A percentile compares a stretch with the other conserved stretches of the same genome.
phyloP scores from a whole-genome alignment of 208 protist genomes.

The Acanthamoeba royreba region DNA sequence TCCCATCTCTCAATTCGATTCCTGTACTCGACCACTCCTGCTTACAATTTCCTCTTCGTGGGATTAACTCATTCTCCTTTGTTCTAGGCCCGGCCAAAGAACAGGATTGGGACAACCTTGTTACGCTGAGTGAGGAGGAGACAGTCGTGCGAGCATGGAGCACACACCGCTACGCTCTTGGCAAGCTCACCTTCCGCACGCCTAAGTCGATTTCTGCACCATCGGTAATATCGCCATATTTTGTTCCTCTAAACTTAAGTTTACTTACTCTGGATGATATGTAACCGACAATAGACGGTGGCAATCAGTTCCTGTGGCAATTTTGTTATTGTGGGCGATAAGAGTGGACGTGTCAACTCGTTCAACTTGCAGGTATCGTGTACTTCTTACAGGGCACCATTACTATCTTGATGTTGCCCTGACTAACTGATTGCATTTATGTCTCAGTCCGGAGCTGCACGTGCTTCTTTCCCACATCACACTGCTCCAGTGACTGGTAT shows the following conservation, averaged over 20 bases:
- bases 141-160: slow-evolving; percentile 29
- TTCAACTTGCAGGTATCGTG: slow-evolving; percentile 61
- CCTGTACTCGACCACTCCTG: background rate
- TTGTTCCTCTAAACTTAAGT: background rate
- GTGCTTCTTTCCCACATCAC: background rate
- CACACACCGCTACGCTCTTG: background rate
- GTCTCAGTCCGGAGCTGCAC: background rate
- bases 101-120: slow-evolving; percentile 53
- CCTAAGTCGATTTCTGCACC: background rate
- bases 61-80: background rate
- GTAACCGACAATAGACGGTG: background rate
- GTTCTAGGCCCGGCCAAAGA: background rate
- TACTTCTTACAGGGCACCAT: background rate
- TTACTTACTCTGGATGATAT: background rate
- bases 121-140: background rate
- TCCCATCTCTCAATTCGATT: slow-evolving; percentile 45
- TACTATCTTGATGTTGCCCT: background rate
- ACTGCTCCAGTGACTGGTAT: background rate
- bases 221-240: background rate
- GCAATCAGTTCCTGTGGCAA: slow-evolving; percentile 56
- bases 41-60: background rate
- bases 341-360: slow-evolving; percentile 1
- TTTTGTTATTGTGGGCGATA: slow-evolving; percentile 48
- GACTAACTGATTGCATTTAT: background rate
- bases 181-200: background rate